Evolutionary conservation across 441 rosid species (phyloP), one percentile per base, ranked within the genome.

Genomic region (Euphorbia celastroides): DNA sequence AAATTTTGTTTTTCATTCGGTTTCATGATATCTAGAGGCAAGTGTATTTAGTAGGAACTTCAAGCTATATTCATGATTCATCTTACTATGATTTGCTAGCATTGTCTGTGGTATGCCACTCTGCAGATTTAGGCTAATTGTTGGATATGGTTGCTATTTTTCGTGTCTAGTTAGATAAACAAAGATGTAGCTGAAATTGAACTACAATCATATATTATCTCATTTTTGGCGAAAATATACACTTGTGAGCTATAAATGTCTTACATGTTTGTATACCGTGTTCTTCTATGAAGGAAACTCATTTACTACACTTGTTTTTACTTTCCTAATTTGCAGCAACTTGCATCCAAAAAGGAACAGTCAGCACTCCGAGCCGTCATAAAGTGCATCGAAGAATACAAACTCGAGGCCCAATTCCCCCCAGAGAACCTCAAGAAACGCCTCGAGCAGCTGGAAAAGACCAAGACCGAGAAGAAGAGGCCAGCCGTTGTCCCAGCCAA

Each of bases 361-460:
- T 89, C 97, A 59, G 99, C 99, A 3, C 89, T 93, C 17, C 81
- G 82, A 42, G 86, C 96, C 22, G 96, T 93, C 44, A 79, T 93
- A 66, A 93, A 86, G 75, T 93, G 99, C 88, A 89, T 93, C 62
- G 99, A 89, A 82, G 99, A 93, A 79, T 93, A 93, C 86, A 86
- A 91, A 73, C 89, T 93, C 9, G 96, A 83, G 70, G 80, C 82
- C 9, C 86, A 81, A 69, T 91, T 93, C 80, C 93, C 95, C 3
- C 90, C 96, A 16, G 97, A 89, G 79, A 93, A 90, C 68, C 96
- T 93, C 61, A 93, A 89, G 89, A 93, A 91, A 68, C 92, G 99
- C 26, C 89, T 93, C 59, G 97, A 91, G 28, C 99, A 91, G 83
- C 86, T 93, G 14, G 99, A 93, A 84, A 90, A 85, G 84, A 82